Conservation (phyloP, 1,139 yeast species). For the Geotrichum aggregatum region DNA sequence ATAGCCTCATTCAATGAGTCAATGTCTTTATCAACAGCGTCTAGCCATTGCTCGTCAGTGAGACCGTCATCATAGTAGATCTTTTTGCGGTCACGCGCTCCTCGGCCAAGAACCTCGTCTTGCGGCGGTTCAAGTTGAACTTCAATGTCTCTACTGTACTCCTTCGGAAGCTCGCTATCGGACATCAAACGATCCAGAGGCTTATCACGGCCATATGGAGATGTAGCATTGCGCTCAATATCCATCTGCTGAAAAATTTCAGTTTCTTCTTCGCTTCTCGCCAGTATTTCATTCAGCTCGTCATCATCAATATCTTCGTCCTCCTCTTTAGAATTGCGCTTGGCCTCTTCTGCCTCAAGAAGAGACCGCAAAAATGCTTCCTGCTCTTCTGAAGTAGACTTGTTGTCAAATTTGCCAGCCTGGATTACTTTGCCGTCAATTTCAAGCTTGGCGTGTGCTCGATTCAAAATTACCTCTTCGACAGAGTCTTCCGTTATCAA, state of each 20-base stretch:
- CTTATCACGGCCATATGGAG: slow-evolving; percentile 44
- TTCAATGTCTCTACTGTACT: slow-evolving; percentile 72
- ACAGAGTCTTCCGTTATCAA: slow-evolving; percentile 91
- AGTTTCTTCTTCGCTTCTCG: slow-evolving; percentile 76
- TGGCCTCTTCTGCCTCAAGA: slow-evolving; percentile 66
- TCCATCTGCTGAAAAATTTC: slow-evolving; percentile 66
- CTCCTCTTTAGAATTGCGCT: slow-evolving; percentile 51
- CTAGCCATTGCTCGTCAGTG: slow-evolving; percentile 89
- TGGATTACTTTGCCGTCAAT: slow-evolving; percentile 98
- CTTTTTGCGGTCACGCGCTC: slow-evolving; percentile 74
- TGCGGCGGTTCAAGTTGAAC: slow-evolving; percentile 39
- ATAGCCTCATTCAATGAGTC: slow-evolving; percentile 67
- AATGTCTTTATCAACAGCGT: slow-evolving; percentile 66
- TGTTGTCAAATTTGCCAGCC: slow-evolving; percentile 97
- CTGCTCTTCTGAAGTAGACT: slow-evolving; percentile 94
- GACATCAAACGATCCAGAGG: slow-evolving; percentile 57
- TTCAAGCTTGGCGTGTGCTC: slow-evolving; percentile 91
- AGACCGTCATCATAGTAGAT: slow-evolving; percentile 87
- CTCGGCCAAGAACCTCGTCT: slow-evolving; percentile 53
- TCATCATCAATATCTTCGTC: slow-evolving; percentile 53
- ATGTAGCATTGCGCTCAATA: slow-evolving; percentile 50
- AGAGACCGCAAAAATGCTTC: slow-evolving; percentile 85
- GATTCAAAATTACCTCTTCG: slow-evolving; percentile 88
- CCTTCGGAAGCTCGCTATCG: slow-evolving; percentile 70
- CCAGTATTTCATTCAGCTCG: slow-evolving; percentile 72